Evolutionary conservation across 2,329 filamentous ascomycete genomes (phyloP), one percentile per base, ranked within the genome.

Genomic region (Fusarium anguioides): DNA sequence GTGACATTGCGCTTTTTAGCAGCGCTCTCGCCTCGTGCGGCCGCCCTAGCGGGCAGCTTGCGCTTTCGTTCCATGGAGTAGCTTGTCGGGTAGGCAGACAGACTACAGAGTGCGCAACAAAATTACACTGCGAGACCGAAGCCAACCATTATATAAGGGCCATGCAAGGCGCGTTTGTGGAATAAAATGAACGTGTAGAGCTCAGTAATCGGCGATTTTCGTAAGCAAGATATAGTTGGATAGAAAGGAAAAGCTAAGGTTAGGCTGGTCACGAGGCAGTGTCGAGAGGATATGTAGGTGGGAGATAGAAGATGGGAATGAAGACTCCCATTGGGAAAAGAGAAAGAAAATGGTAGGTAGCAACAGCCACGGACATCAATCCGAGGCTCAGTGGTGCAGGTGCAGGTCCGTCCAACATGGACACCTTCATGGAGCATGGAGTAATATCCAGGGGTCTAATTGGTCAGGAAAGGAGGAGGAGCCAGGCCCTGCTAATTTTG

Each of bases 11-110:
- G 83, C 74, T 86, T 88, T 80, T 90, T 91, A 51, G 84, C 81
- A 52, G 81, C 82, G 58, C 86, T 83, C 68, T 90, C 88, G 58
- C 82, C 81, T 68, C 88, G 84, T 68, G 88, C 86, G 41, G 87
- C 84, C 52, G 86, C 86, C 74, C 88, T 84, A 39, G 88, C 83
- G 21, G 88, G 87, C 62, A 89, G 79, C 79, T 89, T 90, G 75
- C 88, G 83, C 80, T 90, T 90, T 75, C 81, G 85, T 80, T 90
- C 88, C 87, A 90, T 90, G 44, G 35, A 65, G 60, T 54, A 51
- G 54, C 35, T 65, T 41, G 47, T 60, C 51, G 60, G 51, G 49
- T 39, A 50, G 44, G 40, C 33, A 57, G 44, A 37, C 33, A 57
- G 51, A 57, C 57, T 61, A 60, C 52, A 53, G 48, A 52, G 37